phyloP scores from a whole-genome alignment of 805 yeast species.

The Grigorovia humatica region DNA sequence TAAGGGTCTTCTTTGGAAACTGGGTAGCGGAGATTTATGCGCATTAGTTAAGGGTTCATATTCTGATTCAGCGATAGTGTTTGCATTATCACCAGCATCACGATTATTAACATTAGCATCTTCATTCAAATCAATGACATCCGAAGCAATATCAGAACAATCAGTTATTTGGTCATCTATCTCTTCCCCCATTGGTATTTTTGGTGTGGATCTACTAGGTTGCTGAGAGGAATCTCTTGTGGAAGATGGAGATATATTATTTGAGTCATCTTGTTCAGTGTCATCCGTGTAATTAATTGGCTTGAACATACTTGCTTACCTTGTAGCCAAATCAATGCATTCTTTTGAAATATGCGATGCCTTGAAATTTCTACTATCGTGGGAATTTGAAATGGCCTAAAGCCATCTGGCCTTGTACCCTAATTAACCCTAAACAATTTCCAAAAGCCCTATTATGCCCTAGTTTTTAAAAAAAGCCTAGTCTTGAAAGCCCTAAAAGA shows the following conservation, averaged over 20 bases:
- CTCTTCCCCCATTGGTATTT: neutral
- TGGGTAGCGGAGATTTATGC: constrained; percentile 29
- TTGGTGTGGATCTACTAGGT: neutral
- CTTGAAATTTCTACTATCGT: neutral
- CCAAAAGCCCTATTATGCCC: neutral
- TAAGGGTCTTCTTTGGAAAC: constrained; percentile 59
- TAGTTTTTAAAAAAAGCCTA: too few species aligned
- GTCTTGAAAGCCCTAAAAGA: neutral
- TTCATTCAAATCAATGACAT: neutral
- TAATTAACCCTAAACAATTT: neutral
- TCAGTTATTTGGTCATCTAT: neutral
- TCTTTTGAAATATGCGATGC: neutral
- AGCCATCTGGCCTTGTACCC: neutral
- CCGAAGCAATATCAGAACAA: neutral
- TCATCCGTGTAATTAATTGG: neutral
- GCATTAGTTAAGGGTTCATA: neutral
- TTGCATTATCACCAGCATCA: too few species aligned
- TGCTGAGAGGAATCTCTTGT: neutral
- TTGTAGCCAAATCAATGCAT: neutral
- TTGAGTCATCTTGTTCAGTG: neutral
- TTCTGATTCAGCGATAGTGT: too few species aligned
- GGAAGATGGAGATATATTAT: neutral
- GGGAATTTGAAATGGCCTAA: neutral
- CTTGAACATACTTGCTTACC: neutral
- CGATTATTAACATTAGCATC: neutral